phyloP scores from a whole-genome alignment of 108 stramenopile genomes.

The Nannochloropsis granulata region DNA sequence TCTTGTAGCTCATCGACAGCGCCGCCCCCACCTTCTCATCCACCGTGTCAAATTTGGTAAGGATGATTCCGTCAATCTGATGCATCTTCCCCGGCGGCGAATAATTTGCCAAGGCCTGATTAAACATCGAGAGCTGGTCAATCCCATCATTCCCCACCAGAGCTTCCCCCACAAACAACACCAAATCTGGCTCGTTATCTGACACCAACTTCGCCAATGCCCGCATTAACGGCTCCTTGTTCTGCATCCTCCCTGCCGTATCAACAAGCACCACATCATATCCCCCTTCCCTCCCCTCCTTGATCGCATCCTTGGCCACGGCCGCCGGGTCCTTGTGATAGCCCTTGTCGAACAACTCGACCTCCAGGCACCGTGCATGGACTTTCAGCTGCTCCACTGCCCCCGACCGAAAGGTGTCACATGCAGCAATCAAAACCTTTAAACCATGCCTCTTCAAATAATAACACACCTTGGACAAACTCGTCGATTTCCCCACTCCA shows the following conservation, averaged over 20 bases:
- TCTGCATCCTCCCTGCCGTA: conserved; percentile 95
- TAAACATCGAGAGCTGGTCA: conserved; percentile 46
- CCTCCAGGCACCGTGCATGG: conserved; percentile 66
- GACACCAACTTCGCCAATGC: conserved; percentile 73
- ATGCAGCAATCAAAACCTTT: conserved; percentile 59
- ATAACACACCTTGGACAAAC: conserved; percentile 44
- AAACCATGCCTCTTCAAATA: conserved; percentile 44
- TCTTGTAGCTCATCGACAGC: conserved; percentile 79
- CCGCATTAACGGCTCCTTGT: conserved; percentile 87
- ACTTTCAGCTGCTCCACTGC: conserved; percentile 89
- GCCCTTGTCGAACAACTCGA: conserved; percentile 80
- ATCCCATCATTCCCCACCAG: conserved; percentile 93
- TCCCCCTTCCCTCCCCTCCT: conserved; percentile 54
- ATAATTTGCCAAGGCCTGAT: conserved; percentile 47
- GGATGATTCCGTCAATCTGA: conserved; percentile 77
- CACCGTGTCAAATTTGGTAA: conserved; percentile 98
- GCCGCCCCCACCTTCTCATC: conserved; percentile 95
- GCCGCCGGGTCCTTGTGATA: conserved; percentile 79
- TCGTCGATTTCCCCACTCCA: conserved; percentile 52
- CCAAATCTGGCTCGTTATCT: conserved; percentile 74
- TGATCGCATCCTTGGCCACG: conserved; percentile 73
- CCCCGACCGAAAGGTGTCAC: conserved; percentile 93
- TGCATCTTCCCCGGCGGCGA: conserved; percentile 44
- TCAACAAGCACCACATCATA: conserved; percentile 87
- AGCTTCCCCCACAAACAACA: conserved; percentile 89